These are phyloP conservation scores for Suillus placidus DNA, from an alignment of 768 basidiomycete species.

Conservation along the genomic window DNA sequence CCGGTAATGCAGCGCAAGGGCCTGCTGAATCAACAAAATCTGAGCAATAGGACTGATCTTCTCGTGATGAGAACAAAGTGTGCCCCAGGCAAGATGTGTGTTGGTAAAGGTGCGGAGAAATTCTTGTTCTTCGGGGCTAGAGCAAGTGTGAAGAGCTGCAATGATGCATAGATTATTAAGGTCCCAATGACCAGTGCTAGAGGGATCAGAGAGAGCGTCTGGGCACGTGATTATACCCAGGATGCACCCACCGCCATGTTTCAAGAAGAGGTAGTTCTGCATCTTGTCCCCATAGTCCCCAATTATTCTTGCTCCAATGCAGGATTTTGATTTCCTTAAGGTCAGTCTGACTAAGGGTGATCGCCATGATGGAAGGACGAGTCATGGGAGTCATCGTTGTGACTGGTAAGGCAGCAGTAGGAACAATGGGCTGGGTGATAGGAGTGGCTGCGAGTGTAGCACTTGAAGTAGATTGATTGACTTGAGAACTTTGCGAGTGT, in stretches of 20 bases:
- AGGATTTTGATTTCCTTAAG: neutral
- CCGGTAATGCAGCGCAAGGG: slow-evolving; percentile 11
- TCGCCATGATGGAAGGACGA: too few species aligned
- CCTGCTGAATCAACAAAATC: neutral
- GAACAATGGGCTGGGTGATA: too few species aligned
- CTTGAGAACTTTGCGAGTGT: too few species aligned
- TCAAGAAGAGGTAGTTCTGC: neutral
- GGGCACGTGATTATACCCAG: neutral
- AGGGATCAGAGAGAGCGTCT: neutral
- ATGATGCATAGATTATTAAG: slow-evolving; percentile 14
- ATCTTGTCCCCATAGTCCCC: neutral
- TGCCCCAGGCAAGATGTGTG: slow-evolving; percentile 12
- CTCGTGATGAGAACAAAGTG: slow-evolving; percentile 17
- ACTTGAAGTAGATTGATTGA: too few species aligned
- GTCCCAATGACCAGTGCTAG: slow-evolving; percentile 3
- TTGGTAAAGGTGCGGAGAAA: neutral
- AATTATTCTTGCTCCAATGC: slow-evolving; percentile 5
- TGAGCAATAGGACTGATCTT: slow-evolving; percentile 19
- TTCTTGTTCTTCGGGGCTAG: neutral
- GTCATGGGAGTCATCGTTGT: too few species aligned
- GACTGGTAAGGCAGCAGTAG: too few species aligned
- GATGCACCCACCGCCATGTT: slow-evolving; percentile 8
- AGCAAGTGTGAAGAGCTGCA: neutral
- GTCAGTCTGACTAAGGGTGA: too few species aligned
- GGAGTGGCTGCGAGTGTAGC: too few species aligned